phyloP scores from a whole-genome alignment of 805 yeast genomes.

The Sungouiozyma ichnusensis region DNA sequence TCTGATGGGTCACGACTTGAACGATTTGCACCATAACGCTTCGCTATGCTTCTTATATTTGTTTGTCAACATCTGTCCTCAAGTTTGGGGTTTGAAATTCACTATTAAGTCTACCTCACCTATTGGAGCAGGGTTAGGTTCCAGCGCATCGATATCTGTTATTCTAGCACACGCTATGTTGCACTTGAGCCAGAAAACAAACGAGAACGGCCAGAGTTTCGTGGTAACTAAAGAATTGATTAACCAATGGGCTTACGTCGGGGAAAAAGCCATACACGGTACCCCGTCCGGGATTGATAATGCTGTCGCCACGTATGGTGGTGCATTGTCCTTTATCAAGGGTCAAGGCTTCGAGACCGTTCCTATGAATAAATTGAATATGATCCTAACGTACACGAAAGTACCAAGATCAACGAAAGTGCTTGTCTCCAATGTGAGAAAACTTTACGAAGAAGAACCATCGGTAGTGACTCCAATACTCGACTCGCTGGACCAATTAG shows the following conservation, averaged over 20 bases:
- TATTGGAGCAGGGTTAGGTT: slow-evolving; percentile 93
- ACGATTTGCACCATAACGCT: slow-evolving; percentile 55
- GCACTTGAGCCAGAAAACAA: slow-evolving; percentile 22
- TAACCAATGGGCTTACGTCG: slow-evolving; percentile 82
- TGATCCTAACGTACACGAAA: slow-evolving; percentile 73
- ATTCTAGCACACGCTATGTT: slow-evolving; percentile 69
- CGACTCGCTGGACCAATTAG: slow-evolving; percentile 65
- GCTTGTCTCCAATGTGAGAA: slow-evolving; percentile 67
- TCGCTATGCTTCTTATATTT: slow-evolving; percentile 78
- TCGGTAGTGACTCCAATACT: slow-evolving; percentile 46
- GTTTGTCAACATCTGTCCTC: slow-evolving; percentile 47
- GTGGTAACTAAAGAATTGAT: slow-evolving; percentile 50
- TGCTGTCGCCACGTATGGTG: slow-evolving; percentile 92
- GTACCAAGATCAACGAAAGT: slow-evolving; percentile 83
- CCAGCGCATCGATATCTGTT: slow-evolving; percentile 85
- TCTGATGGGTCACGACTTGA: background rate
- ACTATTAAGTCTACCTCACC: slow-evolving; percentile 77
- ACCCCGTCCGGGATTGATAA: slow-evolving; percentile 96
- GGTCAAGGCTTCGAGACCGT: slow-evolving; percentile 16
- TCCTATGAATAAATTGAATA: slow-evolving; percentile 31
- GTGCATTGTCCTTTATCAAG: slow-evolving; percentile 85
- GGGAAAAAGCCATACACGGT: slow-evolving; percentile 93
- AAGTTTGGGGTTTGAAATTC: slow-evolving; percentile 43
- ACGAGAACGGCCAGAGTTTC: slow-evolving; percentile 1
- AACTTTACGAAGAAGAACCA: slow-evolving; percentile 41